Base-by-base conservation (phyloP, 2,329 filamentous ascomycete genomes). In the Trichoderma endophyticum region DNA sequence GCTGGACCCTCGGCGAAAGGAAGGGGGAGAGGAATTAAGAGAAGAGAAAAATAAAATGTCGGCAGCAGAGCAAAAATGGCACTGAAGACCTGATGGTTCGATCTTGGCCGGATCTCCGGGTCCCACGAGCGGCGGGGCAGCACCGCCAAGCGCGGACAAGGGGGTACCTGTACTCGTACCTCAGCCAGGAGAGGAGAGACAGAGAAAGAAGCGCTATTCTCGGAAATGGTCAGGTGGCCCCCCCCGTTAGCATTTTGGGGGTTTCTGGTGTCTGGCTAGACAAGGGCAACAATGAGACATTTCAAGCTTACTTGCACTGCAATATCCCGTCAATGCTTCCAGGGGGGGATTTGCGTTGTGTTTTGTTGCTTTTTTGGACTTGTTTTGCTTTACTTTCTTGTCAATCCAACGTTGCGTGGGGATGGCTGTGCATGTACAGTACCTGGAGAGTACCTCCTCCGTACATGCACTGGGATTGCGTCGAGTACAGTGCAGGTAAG, bases 71-170 rank as follows among this genome's bases (percentile, higher is more conserved):
- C 68, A 56, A 64, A 70, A 64, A 71, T 61, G 68, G 60, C 59
- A 70, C 68, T 63, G 61, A 71, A 71, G 61, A 21, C 21, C 21
- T 21, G 21, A 64, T 71, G 69, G 69, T 71, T 71, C 69, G 69
- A 71, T 71, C 63, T 60, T 21, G 69, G 70, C 48, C 70, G 70
- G 70, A 54, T 54, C 36, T 71, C 62, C 70, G 70, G 70, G 70
- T 39, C 34, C 48, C 66, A 69, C 32, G 56, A 61, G 57, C 39
- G 54, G 68, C 68, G 68, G 68, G 68, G 68, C 68, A 57, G 7
- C 43, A 54, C 65, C 57, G 36, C 43, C 59, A 70, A 30, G 30
- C 43, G 51, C 36, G 39, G 66, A 69, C 66, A 61, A 30, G 60
- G 67, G 34, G 14, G 34, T 36, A 36, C 30, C 30, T 32, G 30